Conservation (phyloP, 1,139 yeast genomes). For the Taiozyma sp. region DNA sequence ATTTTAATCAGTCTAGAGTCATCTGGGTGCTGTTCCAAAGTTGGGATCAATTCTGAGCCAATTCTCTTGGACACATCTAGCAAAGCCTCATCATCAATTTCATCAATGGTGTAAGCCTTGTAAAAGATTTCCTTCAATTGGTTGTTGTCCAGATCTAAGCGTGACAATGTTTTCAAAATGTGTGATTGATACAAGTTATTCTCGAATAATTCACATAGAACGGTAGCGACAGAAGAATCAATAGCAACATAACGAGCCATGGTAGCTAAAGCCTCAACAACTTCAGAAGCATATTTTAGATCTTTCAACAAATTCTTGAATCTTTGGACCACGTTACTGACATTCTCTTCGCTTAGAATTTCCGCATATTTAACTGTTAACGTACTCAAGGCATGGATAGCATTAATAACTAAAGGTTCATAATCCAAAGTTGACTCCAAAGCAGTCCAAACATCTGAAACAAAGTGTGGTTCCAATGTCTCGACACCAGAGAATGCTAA, state of each 20-base stretch:
- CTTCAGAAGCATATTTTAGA: conserved; percentile 9
- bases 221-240: conserved; percentile 16
- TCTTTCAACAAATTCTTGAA: conserved; percentile 13
- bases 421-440: conserved; percentile 27
- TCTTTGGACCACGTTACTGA: conserved; percentile 13
- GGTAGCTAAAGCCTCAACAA: conserved; percentile 19
- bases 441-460: conserved; percentile 22
- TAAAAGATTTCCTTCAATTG: conserved; percentile 15
- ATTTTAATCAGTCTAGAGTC: conserved; percentile 30
- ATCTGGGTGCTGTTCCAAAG: conserved; percentile 13
- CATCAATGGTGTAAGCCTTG: conserved; percentile 17
- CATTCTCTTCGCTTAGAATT: conserved; percentile 5
- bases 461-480: conserved; percentile 15
- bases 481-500: conserved; percentile 17
- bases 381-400: conserved; percentile 31
- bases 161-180: conserved; percentile 18
- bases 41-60: conserved; percentile 21
- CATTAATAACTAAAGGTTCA: conserved; percentile 33
- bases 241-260: conserved; percentile 15
- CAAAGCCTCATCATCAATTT: conserved; percentile 24
- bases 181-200: conserved; percentile 16
- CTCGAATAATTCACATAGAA: conserved; percentile 12
- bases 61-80: conserved; percentile 21
- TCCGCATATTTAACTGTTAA: conserved; percentile 21
- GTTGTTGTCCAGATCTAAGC: conserved; percentile 13